These are phyloP conservation scores for Cercospora berteroae DNA, from an alignment of 2,329 filamentous ascomycete species.

Conservation along the genomic window DNA sequence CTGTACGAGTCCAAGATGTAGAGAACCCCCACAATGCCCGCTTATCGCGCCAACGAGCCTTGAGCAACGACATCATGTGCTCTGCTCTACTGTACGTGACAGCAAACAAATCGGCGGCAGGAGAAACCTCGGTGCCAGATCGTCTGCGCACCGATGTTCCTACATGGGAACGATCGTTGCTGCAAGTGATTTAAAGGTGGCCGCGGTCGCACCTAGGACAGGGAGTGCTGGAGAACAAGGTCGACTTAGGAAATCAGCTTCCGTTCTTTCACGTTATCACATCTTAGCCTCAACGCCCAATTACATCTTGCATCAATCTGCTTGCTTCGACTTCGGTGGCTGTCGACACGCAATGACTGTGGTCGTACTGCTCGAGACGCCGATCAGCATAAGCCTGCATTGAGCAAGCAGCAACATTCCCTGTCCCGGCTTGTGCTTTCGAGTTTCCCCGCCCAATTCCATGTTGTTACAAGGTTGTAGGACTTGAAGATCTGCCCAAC, in stretches of 20 bases:
- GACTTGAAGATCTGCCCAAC: neutral
- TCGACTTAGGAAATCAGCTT: neutral
- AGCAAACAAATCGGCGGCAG: neutral
- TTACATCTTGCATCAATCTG: neutral
- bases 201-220: neutral
- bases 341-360: neutral
- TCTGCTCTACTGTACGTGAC: neutral
- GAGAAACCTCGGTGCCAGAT: neutral
- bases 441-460: constrained; percentile 1
- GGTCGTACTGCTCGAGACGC: neutral
- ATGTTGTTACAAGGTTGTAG: neutral
- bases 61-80: neutral
- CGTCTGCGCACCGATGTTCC: neutral
- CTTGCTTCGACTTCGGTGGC: neutral
- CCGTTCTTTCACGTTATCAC: neutral
- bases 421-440: neutral
- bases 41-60: neutral
- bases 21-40: neutral
- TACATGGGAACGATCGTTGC: neutral
- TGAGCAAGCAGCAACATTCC: neutral
- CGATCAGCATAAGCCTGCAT: neutral
- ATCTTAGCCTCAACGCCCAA: neutral
- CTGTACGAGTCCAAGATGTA: neutral
- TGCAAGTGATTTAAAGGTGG: neutral
- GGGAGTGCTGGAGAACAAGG: neutral